Evolutionary conservation across 169 alveolate species (phyloP), one percentile per base, ranked within the genome.

Genomic region (Eimeria sp.): DNA sequence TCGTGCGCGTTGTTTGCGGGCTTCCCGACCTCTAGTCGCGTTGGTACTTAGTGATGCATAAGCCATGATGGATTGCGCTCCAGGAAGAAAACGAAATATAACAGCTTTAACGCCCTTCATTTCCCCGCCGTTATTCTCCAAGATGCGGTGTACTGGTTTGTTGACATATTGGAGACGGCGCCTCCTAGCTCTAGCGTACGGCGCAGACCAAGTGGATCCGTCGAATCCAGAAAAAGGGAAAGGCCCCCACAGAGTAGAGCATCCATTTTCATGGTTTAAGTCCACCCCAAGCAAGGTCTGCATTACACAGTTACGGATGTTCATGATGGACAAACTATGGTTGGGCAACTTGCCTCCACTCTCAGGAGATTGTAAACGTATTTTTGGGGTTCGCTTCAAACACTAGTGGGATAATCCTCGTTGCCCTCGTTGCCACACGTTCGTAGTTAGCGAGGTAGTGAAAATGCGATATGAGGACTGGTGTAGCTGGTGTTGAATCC

Each of bases 281-380:
- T 87, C 94, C 0, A 45, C 94, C 25, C 94, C 94, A 43, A 45
- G n/a, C 47, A 87, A 34, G 25, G 49, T 11, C 94, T 87, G 84
- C 83, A 63, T 63, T 1, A 22, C 47, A 4, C 57, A 63, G 22
- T 0, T 18, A 73, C 54, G 54, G 51, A 0, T 5, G 54, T 0
- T 40, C 54, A 73, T 1, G 13, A n/a, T 30, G 83, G 40, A 5
- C 30, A 34, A 14, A 4, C 3, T 73, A 40, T 5, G 30, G 34
- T 40, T 34, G 40, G 0, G 40, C 40, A 27, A 3, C 57, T 0
- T 10, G 14, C 30, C 58, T 51, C 58, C 11, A 11, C 13, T 0
- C 27, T 40, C 57, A 14, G 54, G 34, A 0, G 51, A 40, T 43
- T 73, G 11, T 40, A 40, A 5, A 27, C n/a, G 0, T 4, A 57